These are phyloP conservation scores for Chrysosporium queenslandicum DNA, from an alignment of 2,329 filamentous ascomycete species.

Conservation along the genomic window DNA sequence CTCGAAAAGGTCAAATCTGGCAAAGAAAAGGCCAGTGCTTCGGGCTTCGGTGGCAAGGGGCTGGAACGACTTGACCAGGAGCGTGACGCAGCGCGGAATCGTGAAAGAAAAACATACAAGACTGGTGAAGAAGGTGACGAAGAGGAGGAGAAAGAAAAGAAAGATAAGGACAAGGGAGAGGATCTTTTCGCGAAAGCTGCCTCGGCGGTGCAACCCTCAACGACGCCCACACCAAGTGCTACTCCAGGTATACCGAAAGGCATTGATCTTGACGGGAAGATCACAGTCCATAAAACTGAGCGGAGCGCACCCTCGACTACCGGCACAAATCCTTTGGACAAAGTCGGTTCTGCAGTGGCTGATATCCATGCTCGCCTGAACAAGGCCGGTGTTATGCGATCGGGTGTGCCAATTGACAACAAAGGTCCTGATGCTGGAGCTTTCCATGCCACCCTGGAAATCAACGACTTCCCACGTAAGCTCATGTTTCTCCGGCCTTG, in stretches of 20 bases:
- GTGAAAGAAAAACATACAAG: conserved; percentile 82
- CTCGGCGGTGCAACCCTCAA: conserved; percentile 53
- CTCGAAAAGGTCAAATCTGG: conserved; percentile 85
- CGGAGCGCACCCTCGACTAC: conserved; percentile 33
- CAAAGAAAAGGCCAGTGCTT: conserved; percentile 71
- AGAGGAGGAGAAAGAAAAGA: conserved; percentile 57
- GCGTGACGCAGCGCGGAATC: conserved; percentile 73
- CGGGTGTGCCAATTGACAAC: conserved; percentile 93
- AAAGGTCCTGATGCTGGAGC: conserved; percentile 94
- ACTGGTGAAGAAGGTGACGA: conserved; percentile 76
- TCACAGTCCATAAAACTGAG: conserved; percentile 63
- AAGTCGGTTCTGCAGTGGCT: conserved; percentile 79
- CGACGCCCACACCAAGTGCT: conserved; percentile 34
- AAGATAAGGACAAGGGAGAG: conserved; percentile 55
- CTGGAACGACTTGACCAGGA: conserved; percentile 85
- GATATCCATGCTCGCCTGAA: conserved; percentile 85
- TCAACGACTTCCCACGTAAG: conserved; percentile 90
- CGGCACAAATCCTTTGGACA: conserved; percentile 62
- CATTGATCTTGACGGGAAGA: conserved; percentile 56
- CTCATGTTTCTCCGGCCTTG: conserved; percentile 14
- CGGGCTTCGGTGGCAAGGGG: conserved; percentile 90
- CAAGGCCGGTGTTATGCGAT: conserved; percentile 77
- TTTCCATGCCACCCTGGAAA: conserved; percentile 93
- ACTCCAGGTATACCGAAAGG: conserved; percentile 43
- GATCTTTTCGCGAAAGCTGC: conserved; percentile 51